Conservation (phyloP, 371 early-diverging fungal species). For the Apophysomyces trapeziformis region DNA sequence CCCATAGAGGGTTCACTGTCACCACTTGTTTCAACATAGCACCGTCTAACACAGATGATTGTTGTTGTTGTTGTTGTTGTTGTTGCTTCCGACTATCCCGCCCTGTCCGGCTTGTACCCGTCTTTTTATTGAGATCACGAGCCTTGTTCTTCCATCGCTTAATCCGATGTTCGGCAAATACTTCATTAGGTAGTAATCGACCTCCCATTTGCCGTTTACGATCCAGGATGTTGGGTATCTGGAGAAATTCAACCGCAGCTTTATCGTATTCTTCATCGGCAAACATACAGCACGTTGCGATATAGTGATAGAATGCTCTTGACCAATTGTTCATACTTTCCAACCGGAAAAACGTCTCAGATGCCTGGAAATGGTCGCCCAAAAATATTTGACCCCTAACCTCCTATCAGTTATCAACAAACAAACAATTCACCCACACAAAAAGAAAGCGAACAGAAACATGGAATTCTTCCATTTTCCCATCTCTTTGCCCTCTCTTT, state of each 20-base stretch:
- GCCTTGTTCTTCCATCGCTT: constrained; percentile 38
- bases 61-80: too few relatives aligned
- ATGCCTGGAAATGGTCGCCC: constrained; percentile 56
- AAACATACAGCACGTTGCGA: constrained; percentile 60
- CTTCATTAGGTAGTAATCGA: constrained; percentile 46
- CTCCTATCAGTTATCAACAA: neutral
- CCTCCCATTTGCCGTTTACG: constrained; percentile 40
- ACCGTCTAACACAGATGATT: constrained; percentile 18
- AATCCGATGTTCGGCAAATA: constrained; percentile 51
- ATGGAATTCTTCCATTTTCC: too few relatives aligned
- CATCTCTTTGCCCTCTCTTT: too few relatives aligned
- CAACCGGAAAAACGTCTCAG: constrained; percentile 52
- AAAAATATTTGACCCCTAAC: constrained; percentile 53
- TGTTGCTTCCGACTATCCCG: neutral
- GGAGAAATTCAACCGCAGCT: constrained; percentile 47
- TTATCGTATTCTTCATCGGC: constrained; percentile 55
- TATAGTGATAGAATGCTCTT: constrained; percentile 56
- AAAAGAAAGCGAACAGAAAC: too few relatives aligned
- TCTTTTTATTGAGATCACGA: constrained; percentile 9
- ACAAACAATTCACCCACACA: too few relatives aligned
- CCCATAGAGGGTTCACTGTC: constrained; percentile 50
- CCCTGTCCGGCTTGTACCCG: neutral
- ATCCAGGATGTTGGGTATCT: constrained; percentile 42
- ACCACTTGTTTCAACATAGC: constrained; percentile 32
- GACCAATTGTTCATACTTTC: constrained; percentile 59